phyloP scores from a whole-genome alignment of 2,329 filamentous ascomycete genomes.

The Epicoccum nigrum region DNA sequence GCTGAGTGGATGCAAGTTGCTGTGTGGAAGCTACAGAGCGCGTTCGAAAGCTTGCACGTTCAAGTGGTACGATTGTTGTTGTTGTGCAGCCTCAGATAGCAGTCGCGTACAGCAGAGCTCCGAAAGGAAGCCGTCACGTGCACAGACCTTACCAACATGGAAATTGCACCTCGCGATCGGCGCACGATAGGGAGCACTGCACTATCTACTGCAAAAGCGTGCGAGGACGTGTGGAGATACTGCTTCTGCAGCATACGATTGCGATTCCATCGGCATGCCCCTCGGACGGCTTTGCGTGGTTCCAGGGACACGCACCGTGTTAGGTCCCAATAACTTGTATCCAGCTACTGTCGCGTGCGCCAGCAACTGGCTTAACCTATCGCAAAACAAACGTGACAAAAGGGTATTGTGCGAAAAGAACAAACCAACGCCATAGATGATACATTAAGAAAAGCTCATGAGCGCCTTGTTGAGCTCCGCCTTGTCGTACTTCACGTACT shows the following conservation, averaged over 20 bases:
- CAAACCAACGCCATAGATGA: slow-evolving; percentile 28
- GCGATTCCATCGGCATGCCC: too few species aligned
- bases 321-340: neutral
- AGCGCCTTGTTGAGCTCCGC: slow-evolving; percentile 70
- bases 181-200: slow-evolving; percentile 1
- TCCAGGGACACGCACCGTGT: neutral
- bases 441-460: slow-evolving; percentile 51
- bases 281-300: neutral
- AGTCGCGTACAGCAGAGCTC: slow-evolving; percentile 30
- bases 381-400: slow-evolving; percentile 24
- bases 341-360: slow-evolving; percentile 4
- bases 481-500: slow-evolving; percentile 98
- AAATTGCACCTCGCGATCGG: slow-evolving; percentile 15
- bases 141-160: slow-evolving; percentile 10
- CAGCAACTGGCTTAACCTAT: neutral
- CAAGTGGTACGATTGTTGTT: slow-evolving; percentile 19
- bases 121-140: slow-evolving; percentile 40
- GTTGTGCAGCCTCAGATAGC: slow-evolving; percentile 21
- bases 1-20: slow-evolving; percentile 7
- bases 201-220: neutral
- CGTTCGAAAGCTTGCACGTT: slow-evolving; percentile 33
- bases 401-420: slow-evolving; percentile 43
- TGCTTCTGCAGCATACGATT: neutral
- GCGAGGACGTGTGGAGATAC: too few species aligned
- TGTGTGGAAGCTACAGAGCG: slow-evolving; percentile 13